phyloP scores from a whole-genome alignment of 2,329 filamentous ascomycete genomes.

The Pseudocercospora cruenta region DNA sequence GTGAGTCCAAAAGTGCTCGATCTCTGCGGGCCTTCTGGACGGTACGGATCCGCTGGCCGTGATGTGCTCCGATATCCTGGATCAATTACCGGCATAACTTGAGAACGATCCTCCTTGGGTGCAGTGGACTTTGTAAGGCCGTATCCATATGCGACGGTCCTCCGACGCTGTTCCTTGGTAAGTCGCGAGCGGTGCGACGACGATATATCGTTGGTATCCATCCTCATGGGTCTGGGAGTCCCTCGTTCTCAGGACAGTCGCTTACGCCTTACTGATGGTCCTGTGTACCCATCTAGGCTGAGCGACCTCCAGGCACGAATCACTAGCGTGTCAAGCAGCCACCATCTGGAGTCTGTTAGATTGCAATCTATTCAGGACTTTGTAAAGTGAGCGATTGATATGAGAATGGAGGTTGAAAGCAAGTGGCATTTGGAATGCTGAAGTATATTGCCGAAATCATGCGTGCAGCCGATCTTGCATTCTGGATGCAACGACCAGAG shows the following conservation, averaged over 20 bases:
- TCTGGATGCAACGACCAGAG: background rate
- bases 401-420: background rate
- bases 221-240: background rate
- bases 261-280: background rate
- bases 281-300: background rate
- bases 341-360: background rate
- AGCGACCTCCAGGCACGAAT: background rate
- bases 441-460: conserved; percentile 5
- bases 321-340: background rate
- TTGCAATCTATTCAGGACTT: background rate
- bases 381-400: background rate
- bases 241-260: background rate
- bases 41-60: background rate
- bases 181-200: background rate
- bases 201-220: conserved; percentile 1
- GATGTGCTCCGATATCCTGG: background rate
- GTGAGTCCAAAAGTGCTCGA: background rate
- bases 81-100: background rate
- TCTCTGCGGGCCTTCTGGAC: background rate
- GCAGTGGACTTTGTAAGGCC: background rate
- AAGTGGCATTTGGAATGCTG: conserved; percentile 5
- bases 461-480: background rate
- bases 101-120: background rate
- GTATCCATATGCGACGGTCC: background rate
- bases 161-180: background rate